Evolutionary conservation across 2,329 filamentous ascomycete species (phyloP).

Genomic region (Trichoderma gracile): DNA sequence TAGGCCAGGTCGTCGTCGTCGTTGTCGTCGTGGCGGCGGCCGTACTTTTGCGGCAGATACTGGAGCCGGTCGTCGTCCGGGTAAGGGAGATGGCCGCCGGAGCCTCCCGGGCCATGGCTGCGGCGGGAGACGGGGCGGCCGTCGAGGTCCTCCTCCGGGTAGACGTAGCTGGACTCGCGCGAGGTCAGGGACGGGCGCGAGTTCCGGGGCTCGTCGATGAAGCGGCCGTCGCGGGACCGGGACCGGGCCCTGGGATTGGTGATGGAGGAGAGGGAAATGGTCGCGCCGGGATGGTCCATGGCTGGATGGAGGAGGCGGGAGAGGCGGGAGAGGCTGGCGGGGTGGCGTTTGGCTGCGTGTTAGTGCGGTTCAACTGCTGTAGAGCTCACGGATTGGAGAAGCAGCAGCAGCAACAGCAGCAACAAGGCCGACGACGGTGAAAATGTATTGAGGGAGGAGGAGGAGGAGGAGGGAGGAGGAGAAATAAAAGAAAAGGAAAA

Average conservation of each 20-base stretch:
- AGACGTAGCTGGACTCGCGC: slow-evolving; percentile 46
- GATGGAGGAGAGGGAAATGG: slow-evolving; percentile 51
- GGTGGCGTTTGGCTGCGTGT: slow-evolving; percentile 14
- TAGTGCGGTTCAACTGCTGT: not conserved
- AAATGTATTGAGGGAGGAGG: no score
- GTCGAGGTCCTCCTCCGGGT: slow-evolving; percentile 45
- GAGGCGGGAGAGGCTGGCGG: slow-evolving; percentile 1
- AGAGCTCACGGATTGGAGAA: not conserved
- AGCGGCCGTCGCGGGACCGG: slow-evolving; percentile 42
- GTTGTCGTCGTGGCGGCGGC: slow-evolving; percentile 29
- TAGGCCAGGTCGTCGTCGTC: slow-evolving; percentile 55
- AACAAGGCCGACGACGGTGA: not conserved
- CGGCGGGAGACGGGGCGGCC: slow-evolving; percentile 29
- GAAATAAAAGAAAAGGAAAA: no score
- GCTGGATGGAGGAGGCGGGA: no score
- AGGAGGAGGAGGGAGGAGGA: no score
- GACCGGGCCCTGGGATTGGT: slow-evolving; percentile 42
- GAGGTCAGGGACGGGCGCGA: slow-evolving; percentile 43
- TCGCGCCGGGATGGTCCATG: slow-evolving; percentile 24
- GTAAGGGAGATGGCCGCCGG: slow-evolving; percentile 34
- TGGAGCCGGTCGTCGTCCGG: slow-evolving; percentile 35
- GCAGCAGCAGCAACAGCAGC: not conserved
- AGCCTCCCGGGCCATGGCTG: slow-evolving; percentile 26
- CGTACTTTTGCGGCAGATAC: slow-evolving; percentile 25
- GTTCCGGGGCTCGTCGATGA: slow-evolving; percentile 37